Percentiles rank a stretch among this genome's conserved stretches.
Conservation (phyloP, 164 flowering plant genomes). For the Magnolia sinica region DNA sequence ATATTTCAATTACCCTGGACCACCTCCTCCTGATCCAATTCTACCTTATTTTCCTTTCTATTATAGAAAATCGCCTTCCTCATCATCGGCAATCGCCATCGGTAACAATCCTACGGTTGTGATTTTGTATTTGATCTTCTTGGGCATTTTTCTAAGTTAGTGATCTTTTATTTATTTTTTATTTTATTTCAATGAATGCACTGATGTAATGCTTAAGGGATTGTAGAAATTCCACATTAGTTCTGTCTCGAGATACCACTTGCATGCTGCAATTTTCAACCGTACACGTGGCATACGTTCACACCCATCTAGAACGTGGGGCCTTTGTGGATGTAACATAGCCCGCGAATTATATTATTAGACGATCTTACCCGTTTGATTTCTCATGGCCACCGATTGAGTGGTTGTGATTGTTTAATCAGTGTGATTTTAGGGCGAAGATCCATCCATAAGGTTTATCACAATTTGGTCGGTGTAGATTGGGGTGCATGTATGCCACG, state of each 20-base stretch:
- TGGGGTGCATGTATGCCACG: no score
- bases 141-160: neutral
- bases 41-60: neutral
- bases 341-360: no score
- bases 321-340: no score
- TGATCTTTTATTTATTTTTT: neutral
- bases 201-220: no score
- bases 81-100: neutral
- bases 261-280: no score
- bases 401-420: neutral
- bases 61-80: neutral
- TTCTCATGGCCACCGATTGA: neutral
- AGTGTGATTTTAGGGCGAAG: neutral
- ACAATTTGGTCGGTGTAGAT: no score
- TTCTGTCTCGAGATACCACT: no score
- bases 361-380: neutral
- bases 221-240: no score
- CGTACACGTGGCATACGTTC: no score
- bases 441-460: no score
- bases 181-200: no score
- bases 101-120: neutral
- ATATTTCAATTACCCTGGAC: neutral
- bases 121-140: neutral
- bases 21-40: neutral
- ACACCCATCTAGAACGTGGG: no score